A percentile compares a stretch with the other conserved stretches of the same genome.
Evolutionary conservation across 2,329 filamentous ascomycete species (phyloP).

Genomic region (Parastagonospora avenae): DNA sequence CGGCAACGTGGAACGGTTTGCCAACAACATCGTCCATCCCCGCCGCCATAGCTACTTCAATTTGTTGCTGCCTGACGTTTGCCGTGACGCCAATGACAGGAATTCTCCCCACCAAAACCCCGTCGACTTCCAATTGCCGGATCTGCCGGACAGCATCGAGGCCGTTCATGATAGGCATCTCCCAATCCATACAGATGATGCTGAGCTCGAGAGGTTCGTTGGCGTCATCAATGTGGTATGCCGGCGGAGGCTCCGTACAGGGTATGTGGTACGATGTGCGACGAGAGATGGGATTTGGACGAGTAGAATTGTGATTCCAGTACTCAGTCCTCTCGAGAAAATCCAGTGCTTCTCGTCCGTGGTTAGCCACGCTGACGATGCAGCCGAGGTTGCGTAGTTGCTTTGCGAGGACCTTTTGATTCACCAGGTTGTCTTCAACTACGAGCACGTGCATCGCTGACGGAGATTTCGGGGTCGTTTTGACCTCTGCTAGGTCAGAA

Average conservation of each 20-base stretch:
- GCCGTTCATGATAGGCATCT: conserved; percentile 43
- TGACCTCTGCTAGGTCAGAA: conserved; percentile 9
- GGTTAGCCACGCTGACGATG: conserved; percentile 44
- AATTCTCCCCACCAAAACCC: conserved; percentile 23
- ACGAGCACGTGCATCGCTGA: conserved; percentile 33
- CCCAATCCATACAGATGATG: conserved; percentile 42
- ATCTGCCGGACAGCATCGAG: conserved; percentile 34
- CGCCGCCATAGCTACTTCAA: conserved; percentile 30
- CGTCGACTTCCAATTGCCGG: conserved; percentile 26
- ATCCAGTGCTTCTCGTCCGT: conserved; percentile 46
- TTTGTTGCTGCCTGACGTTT: conserved; percentile 41
- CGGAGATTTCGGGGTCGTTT: conserved; percentile 10
- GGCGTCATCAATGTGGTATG: not conserved
- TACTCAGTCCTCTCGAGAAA: conserved; percentile 35
- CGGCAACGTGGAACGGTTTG: conserved; percentile 67
- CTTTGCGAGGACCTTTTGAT: conserved; percentile 49
- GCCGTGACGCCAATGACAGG: conserved; percentile 44
- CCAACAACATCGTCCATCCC: conserved; percentile 65
- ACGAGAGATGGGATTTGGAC: conserved; percentile 56
- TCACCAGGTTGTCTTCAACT: conserved; percentile 49
- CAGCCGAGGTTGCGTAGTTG: conserved; percentile 47
- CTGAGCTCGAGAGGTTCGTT: conserved; percentile 12
- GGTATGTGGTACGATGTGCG: conserved; percentile 3
- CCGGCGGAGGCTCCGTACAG: conserved; percentile 4
- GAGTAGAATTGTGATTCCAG: conserved; percentile 22